Base-by-base conservation (phyloP, 169 alveolate species). In the Neospora caninum region DNA sequence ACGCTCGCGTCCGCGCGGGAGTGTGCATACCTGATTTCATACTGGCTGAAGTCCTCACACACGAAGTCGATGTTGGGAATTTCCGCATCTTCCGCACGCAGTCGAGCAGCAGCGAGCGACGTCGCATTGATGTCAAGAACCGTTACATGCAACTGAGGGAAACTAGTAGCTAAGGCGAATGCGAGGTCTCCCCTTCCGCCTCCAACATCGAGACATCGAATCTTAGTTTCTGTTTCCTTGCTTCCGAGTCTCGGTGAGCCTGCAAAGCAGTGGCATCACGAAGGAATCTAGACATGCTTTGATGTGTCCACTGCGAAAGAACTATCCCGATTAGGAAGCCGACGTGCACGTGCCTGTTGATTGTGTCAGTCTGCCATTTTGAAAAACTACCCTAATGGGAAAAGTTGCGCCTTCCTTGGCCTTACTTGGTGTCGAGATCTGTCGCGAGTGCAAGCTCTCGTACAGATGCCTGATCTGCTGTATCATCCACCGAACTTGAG, bases 141-240 rank as follows among this genome's bases (percentile, higher is more conserved):
- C 27, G 87, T 78, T 27, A 78, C 87, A 78, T 34, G 87, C 0
- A 78, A 39, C 41, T 39, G 45, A 22, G 87, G 87, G 34, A 78
- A 78, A 22, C 18, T 7, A 34, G 53, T 78, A 18, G 87, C 87
- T 39, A 78, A 6, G 53, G 87, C 87, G 45, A 78, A 31, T 22
- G 34, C 87, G 45, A 78, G 87, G 45, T 78, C 87, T 25, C 87
- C 87, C 34, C 43, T 34, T 34, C 87, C 87, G 27, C 87, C 87
- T 20, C 87, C 87, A 34, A 78, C 49, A 78, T 78, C 87, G 45
- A 78, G 42, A 34, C 87, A 78, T 45, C 87, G 9, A 78, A 13
- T 0, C 18, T 6, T 0, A 45, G 31, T 39, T 39, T 1, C 29
- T 78, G 13, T 18, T 34, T 78, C 43, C 27, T 34, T 39, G 87